phyloP scores from a whole-genome alignment of 1,284 basidiomycete species.

The Schizophyllum amplum region DNA sequence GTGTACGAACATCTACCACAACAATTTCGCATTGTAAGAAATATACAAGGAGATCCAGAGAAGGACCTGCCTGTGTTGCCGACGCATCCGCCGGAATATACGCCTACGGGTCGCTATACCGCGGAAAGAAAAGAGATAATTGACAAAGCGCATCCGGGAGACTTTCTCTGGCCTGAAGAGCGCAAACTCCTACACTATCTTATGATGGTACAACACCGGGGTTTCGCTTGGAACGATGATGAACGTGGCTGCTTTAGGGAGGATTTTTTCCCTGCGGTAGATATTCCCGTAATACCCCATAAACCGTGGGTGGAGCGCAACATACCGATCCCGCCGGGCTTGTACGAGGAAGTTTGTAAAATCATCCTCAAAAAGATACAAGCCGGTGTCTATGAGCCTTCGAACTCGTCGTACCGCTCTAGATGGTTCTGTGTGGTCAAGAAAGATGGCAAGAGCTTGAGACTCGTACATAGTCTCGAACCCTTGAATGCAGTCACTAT shows the following conservation, averaged over 20 bases:
- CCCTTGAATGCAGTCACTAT: conserved; percentile 14
- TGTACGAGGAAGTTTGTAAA: conserved; percentile 12
- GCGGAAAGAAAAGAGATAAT: too few species aligned
- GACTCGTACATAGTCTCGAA: conserved; percentile 16
- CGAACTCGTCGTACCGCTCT: conserved; percentile 8
- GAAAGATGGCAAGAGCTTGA: conserved; percentile 18
- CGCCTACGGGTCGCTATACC: conserved; percentile 1
- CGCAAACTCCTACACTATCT: conserved; percentile 10
- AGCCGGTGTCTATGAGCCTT: conserved; percentile 10
- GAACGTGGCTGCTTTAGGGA: conserved; percentile 8
- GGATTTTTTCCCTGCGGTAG: too few species aligned
- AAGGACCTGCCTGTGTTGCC: conserved; percentile 17
- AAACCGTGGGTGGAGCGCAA: conserved; percentile 5
- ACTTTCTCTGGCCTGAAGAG: conserved; percentile 10
- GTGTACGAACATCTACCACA: too few species aligned
- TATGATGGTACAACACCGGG: conserved; percentile 8
- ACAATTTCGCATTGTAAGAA: conserved; percentile 24
- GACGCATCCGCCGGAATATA: conserved; percentile 9
- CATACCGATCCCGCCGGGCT: conserved; percentile 10
- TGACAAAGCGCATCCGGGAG: too few species aligned
- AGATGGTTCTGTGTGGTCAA: conserved; percentile 14
- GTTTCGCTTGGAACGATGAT: conserved; percentile 10
- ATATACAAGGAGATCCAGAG: conserved; percentile 27
- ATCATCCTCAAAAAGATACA: too few species aligned
- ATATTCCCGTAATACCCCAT: conserved; percentile 5